Evolutionary conservation across 169 alveolate species (phyloP), one percentile per base, ranked within the genome.

Genomic region (Plasmodium falciparum): DNA sequence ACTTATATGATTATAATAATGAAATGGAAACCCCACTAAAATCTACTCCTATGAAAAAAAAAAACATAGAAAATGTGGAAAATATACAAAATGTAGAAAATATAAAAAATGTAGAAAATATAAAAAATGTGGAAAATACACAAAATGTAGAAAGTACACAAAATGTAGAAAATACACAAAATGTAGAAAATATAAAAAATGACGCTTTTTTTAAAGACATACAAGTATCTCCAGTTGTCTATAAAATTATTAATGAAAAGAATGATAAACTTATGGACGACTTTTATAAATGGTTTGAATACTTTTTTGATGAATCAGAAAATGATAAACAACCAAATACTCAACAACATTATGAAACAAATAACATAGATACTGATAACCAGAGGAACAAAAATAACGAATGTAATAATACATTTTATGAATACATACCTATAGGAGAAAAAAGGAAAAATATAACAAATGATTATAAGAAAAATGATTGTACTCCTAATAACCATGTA

Each of bases 261-360:
- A 67, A 33, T 39, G 73, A 67, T 26, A 54, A 62, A 15, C 85
- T 69, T 47, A 49, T 69, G 43, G 26, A 72, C 50, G 80, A 58
- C 3, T 83, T 69, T 69, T 83, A 83, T 49, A 83, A 61, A 49
- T 83, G 91, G 91, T 83, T 83, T 83, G 91, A 83, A 13, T 83
- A 69, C 13, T 83, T 83, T 69, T 83, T 83, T 63, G 69, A 56
- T 8, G 39, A 69, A 39, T 39, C 47, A 0, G 47, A 39, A 39
- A 39, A 39, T 39, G 9, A 39, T 1, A 5, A 39, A 5, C 47
- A 39, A 5, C 11, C 8, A 39, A 39, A 39, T 5, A 39, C 6
- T 39, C 47, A 39, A 39, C 9, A 39, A 39, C 8, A 39, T 39
- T 39, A 7, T 4, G 47, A 39, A 39, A 39, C 47, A 39, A 39